Base-by-base conservation (phyloP, 2,329 filamentous ascomycete species). In the Cercospora zeae-maydis region DNA sequence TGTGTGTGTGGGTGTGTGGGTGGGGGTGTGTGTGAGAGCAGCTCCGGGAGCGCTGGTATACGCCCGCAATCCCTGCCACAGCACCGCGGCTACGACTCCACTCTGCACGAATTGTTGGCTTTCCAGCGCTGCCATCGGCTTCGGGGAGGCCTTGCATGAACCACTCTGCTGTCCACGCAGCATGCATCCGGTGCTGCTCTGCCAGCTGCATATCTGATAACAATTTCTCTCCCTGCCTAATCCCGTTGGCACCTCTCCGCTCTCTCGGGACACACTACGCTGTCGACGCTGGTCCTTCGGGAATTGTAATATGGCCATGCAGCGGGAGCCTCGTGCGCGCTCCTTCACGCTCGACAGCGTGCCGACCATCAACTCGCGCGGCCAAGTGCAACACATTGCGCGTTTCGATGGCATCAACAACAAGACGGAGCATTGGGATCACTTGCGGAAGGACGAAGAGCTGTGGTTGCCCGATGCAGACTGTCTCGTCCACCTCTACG, bases 401-500 rank as follows among this genome's bases (percentile, higher is more conserved):
- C 61, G 62, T 13, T 62, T 64, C 36, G 66, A 69, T 49, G 63
- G 67, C 52, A 60, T 61, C 49, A 55, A 63, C 21, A 61, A 63
- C 33, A 63, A 52, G 33, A 62, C 47, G n/a, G 58, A 61, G 52
- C 54, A 54, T 19, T 68, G 66, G 66, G 64, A 68, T 21, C 60
- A 61, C 27, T 55, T 68, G 13, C 62, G 66, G 27, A 68, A 55
- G 89, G 90, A 93, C 68, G 79, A 84, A 2, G 89, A 92, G 67
- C 79, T 93, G 2, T 93, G 87, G 87, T 81, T 82, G 64, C 79
- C 82, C 10, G 77, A 86, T 66, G 89, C 87, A 13, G 86, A 92
- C 71, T 92, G 89, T 69, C 80, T 86, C 14, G 81, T 93, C 1
- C 82, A 92, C 74, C 79, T 93, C 0, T 87, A 90, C 70, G 83